Base-by-base conservation (phyloP, 768 basidiomycete genomes). In the Heimioporus sp. region DNA sequence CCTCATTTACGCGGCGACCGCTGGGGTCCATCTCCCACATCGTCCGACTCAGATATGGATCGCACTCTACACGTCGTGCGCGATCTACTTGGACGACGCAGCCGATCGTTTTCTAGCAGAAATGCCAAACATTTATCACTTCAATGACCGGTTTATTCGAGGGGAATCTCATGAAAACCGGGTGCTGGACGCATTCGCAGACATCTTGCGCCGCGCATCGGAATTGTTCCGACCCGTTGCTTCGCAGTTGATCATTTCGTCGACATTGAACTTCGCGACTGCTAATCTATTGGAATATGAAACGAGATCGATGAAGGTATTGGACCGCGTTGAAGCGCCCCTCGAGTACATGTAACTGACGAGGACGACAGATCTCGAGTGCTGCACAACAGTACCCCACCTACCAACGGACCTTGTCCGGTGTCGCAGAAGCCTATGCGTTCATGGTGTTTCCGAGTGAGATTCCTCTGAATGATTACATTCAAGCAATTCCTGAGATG, bases 401-500 rank as follows among this genome's bases (percentile, higher is more conserved):
- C 17, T 66, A 58, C 46, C 31, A 44, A 20, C 58, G 59, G 8
- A 49, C 54, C 13, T 21, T 59, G 43, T 68, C 70, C 28, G 72
- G 71, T 2, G 55, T 66, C 11, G 58, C 61, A 1, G 69, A 72
- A 31, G 60, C 68, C 0, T 77, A 67, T 43, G 63, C 58, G 7
- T 53, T 68, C 37, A 64, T 70, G 54, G 61, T 63, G 17, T 76
- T 74, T 52, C 64, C 70, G 12, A 46, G 55, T 9, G 53, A 63
- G 3, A 52, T 72, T 11, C 69, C 73, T 2, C 38, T 70, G 8
- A 46, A 47, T 19, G 50, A 58, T 1, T 74, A 71, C 43, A 54
- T 68, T 34, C 72, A 73, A 44, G 63, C 65, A 15, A 48, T 76
- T n/a, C 73, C 72, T 2, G 70, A 38, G 20, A 37, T 48, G 10